Evolutionary conservation across 2,329 filamentous ascomycete species (phyloP), one percentile per base, ranked within the genome.

Genomic region (Talaromyces sp.): DNA sequence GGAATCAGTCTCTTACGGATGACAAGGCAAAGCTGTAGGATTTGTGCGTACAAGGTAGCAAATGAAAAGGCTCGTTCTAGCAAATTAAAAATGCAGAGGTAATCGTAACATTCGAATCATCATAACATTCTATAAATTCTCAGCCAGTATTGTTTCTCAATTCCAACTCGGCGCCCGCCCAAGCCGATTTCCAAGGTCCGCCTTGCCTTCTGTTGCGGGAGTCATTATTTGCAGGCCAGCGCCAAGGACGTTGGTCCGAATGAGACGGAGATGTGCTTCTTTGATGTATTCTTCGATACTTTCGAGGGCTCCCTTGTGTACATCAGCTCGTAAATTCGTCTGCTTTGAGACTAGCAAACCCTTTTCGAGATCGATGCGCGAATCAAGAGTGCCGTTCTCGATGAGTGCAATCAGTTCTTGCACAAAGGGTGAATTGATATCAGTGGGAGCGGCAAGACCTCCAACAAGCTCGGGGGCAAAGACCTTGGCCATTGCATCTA

Each of bases 291-390:
- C 82, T 60, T 84, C 83, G 2, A 92, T 86, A 62, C 87, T 86
- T 23, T 85, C 79, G 27, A 96, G 79, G 0, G 89, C 87, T 6
- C 87, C 82, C 30, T 81, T 78, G 72, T 97, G 92, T 69, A 96
- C 87, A 55, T 85, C 81, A 12, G 82, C 80, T 40, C 94, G 86
- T 2, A 86, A 78, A 62, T 94, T 85, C 10, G 81, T 83, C 28
- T 87, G 83, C 6, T 89, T 86, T 0, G 90, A 89, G 10, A 92
- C 85, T 5, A 98, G 84, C 1, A 96, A 87, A 72, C 86, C 84
- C 68, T 95, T 89, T 63, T 96, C 91, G 0, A 90, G 85, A 72
- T 99, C 92, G 63, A 99, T 89, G 31, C 92, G 85, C 7, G 92
- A 92, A 66, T 92, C 83, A 10, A 99, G 79, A 0, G 82, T 82